Evolutionary conservation across 2,329 filamentous ascomycete genomes (phyloP), one percentile per base, ranked within the genome.

Genomic region (Colletotrichum kahawae): DNA sequence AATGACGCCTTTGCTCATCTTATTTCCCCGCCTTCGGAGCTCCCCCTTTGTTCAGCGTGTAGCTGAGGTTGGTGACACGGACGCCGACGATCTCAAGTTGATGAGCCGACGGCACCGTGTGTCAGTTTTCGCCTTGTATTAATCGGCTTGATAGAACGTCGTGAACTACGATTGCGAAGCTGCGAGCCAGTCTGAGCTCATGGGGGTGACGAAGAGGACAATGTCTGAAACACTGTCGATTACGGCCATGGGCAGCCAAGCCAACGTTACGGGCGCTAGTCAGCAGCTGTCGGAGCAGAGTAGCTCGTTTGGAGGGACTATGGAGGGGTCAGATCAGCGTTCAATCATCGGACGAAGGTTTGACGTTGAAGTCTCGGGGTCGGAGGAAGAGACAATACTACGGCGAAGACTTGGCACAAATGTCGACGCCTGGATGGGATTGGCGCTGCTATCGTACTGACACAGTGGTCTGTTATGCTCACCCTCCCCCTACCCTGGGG

Each of bases 341-440:
- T 51, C 67, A 71, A 54, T 59, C 34, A 74, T 71, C 71, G 54
- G 71, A 71, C 54, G 51, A 74, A 66, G 54, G 68, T 71, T 71
- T 67, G 67, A 74, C 67, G 67, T 65, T 66, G 24, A 63, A 70
- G 67, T 27, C 36, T 51, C 38, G 29, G 21, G 33, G 65, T 67
- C 66, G 43, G 54, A 57, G 54, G 16, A 56, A 43, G 48, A 67
- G 64, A 51, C 27, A 43, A 13, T 33, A 36, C 21, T 51, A 24
- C 29, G 27, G 24, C 14, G 51, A n/a, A 21, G 62, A n/a, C 27
- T 48, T 34, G 62, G 29, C 43, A 65, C 36, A 48, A 48, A 48
- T 12, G 38, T 48, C n/a, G 24, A 65, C 62, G 18, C 33, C 34
- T 10, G 33, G 9, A 27, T 43, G 24, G 16, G 24, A 43, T 31